These are phyloP conservation scores for Taiwanofungus camphoratus DNA, from an alignment of 1,284 basidiomycete genomes.

Conservation along the genomic window DNA sequence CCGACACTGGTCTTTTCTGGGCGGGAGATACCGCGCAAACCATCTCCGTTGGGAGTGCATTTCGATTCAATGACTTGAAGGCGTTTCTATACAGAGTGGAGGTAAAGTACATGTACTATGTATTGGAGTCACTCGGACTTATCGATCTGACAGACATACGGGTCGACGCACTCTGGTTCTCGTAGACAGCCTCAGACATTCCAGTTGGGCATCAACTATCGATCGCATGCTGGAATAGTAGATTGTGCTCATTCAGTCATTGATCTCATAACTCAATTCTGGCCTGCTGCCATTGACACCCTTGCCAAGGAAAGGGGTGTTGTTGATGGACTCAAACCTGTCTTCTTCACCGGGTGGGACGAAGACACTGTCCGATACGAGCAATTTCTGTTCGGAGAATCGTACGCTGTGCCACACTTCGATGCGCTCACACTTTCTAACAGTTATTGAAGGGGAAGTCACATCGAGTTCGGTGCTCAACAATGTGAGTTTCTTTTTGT, in stretches of 20 bases:
- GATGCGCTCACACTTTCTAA: not conserved
- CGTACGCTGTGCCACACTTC: slow-evolving; percentile 22
- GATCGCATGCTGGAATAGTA: slow-evolving; percentile 65
- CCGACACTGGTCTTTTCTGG: slow-evolving; percentile 62
- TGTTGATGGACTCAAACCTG: slow-evolving; percentile 53
- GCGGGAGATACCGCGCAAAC: slow-evolving; percentile 79
- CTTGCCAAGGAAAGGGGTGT: slow-evolving; percentile 54
- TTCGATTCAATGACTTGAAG: slow-evolving; percentile 68
- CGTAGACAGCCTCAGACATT: slow-evolving; percentile 40
- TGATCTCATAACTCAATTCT: slow-evolving; percentile 54
- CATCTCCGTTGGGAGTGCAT: slow-evolving; percentile 65
- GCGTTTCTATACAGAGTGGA: slow-evolving; percentile 57
- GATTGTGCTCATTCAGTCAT: slow-evolving; percentile 61
- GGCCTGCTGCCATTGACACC: slow-evolving; percentile 61
- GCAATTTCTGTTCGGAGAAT: slow-evolving; percentile 50
- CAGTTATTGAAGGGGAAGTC: slow-evolving; percentile 30
- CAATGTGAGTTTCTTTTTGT: slow-evolving; percentile 45
- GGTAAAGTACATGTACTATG: slow-evolving; percentile 28
- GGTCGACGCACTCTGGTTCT: not conserved
- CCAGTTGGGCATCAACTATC: slow-evolving; percentile 60
- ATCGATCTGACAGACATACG: slow-evolving; percentile 1
- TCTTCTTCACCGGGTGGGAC: slow-evolving; percentile 54
- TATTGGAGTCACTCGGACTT: not conserved
- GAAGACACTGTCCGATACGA: slow-evolving; percentile 47
- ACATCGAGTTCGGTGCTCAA: slow-evolving; percentile 61